phyloP scores from a whole-genome alignment of 257 asterid species.

The Jacaranda copaia region DNA sequence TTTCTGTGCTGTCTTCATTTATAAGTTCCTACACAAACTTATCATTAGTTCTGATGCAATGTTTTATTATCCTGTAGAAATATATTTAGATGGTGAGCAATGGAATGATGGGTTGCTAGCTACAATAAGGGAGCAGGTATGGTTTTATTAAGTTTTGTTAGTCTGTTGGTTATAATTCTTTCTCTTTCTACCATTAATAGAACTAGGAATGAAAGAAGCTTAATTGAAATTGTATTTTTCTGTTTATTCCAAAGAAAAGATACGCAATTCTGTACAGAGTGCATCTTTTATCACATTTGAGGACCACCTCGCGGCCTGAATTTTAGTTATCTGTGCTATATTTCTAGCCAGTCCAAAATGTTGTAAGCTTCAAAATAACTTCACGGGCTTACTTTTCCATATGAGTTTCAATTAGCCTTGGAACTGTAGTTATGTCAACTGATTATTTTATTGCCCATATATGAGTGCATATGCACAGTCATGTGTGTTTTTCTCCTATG shows the following conservation, averaged over 20 bases:
- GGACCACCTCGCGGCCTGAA: neutral
- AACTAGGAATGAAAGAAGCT: conserved; percentile 10
- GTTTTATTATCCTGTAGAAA: conserved; percentile 62
- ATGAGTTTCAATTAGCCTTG: too few relatives aligned
- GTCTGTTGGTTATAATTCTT: conserved; percentile 21
- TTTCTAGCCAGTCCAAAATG: neutral
- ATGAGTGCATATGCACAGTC: too few relatives aligned
- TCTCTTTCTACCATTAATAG: conserved; percentile 23
- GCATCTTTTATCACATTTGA: conserved; percentile 4
- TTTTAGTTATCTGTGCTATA: conserved; percentile 4
- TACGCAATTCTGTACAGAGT: neutral
- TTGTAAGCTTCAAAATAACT: too few relatives aligned
- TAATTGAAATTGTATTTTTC: neutral
- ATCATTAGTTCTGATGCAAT: conserved; percentile 30
- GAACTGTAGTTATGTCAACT: too few relatives aligned
- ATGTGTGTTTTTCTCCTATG: too few relatives aligned
- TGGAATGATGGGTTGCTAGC: conserved; percentile 99
- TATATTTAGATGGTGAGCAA: conserved; percentile 87
- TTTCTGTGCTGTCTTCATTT: conserved; percentile 20
- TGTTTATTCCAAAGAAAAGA: too few relatives aligned
- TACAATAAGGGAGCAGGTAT: conserved; percentile 94
- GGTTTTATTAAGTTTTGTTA: conserved; percentile 25
- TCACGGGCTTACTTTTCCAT: too few relatives aligned
- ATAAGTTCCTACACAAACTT: conserved; percentile 6
- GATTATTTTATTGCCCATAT: too few relatives aligned